Evolutionary conservation across 306 rosid genomes (phyloP).

Genomic region (Carpinus viminea): DNA sequence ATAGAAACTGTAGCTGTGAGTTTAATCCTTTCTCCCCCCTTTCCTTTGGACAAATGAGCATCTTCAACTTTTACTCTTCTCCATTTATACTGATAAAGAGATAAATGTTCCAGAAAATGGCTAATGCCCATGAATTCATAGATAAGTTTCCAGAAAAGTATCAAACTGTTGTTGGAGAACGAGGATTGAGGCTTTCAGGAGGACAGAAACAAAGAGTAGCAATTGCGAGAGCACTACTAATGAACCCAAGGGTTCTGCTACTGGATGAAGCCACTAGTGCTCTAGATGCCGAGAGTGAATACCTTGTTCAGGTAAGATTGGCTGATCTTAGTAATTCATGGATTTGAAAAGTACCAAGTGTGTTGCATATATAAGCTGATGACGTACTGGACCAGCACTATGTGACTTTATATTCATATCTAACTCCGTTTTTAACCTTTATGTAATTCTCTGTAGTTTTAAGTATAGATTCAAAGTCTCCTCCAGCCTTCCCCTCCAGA

Average conservation of each 20-base stretch:
- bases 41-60: not conserved
- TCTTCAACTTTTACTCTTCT: not conserved
- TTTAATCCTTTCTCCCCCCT: constrained; percentile 4
- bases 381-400: not conserved
- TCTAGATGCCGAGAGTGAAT: constrained; percentile 77
- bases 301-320: constrained; percentile 58
- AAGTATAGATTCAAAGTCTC: not conserved
- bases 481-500: not conserved
- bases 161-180: constrained; percentile 66
- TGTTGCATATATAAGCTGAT: not conserved
- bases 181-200: constrained; percentile 70
- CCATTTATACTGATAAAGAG: constrained; percentile 4
- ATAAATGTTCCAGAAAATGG: constrained; percentile 57
- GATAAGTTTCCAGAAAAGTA: constrained; percentile 64
- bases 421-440: not conserved
- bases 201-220: constrained; percentile 84
- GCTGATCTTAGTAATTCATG: not conserved
- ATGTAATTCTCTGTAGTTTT: not conserved
- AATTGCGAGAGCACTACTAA: constrained; percentile 69
- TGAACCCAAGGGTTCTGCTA: constrained; percentile 63
- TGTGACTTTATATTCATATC: not conserved
- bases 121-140: constrained; percentile 67
- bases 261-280: constrained; percentile 84
- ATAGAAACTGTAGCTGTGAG: constrained; percentile 74
- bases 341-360: not conserved